Evolutionary conservation across 1,284 basidiomycete species (phyloP), one percentile per base, ranked within the genome.

Genomic region (Ustilago crameri): DNA sequence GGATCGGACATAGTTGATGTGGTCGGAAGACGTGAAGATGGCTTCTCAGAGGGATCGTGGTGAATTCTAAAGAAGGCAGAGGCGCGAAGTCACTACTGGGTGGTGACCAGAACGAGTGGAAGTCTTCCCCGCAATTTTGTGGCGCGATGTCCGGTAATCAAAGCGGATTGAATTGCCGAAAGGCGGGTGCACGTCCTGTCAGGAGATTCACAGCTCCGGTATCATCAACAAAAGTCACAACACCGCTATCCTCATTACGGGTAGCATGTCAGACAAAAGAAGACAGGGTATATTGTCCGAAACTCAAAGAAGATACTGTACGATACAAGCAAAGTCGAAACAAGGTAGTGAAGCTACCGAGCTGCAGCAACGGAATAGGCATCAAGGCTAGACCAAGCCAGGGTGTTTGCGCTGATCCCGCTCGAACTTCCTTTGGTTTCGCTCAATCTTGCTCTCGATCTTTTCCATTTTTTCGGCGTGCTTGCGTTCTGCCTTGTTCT

Each of bases 1-100:
- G 66, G 49, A 44, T 64, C 51, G 3, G 66, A 69, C 66, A 69
- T 69, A 37, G n/a, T 24, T 40, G 22, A 10, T n/a, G 40, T 9
- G 20, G 5, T 23, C 22, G 40, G 8, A 18, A 18, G 2, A 15
- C 23, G 30, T 30, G 30, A 30, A 12, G 5, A n/a, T n/a, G n/a
- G n/a, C n/a, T n/a, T n/a, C n/a, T n/a, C n/a, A n/a, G n/a, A n/a
- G n/a, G n/a, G n/a, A n/a, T n/a, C n/a, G n/a, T 5, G 30, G 30
- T 30, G 30, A 30, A 5, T 30, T 30, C 12, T 5, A 30, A 12
- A 12, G 30, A 30, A 30, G 30, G 30, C 5, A 12, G 30, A 30
- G 30, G 30, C 5, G 12, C 30, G n/a, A n/a, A n/a, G n/a, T n/a
- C n/a, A n/a, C n/a, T n/a, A n/a, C n/a, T n/a, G n/a, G n/a, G n/a